Percentiles rank a stretch among this genome's conserved stretches.
Evolutionary conservation across 78 protist genomes (phyloP).

Genomic region (Corallochytrium limacisporum): DNA sequence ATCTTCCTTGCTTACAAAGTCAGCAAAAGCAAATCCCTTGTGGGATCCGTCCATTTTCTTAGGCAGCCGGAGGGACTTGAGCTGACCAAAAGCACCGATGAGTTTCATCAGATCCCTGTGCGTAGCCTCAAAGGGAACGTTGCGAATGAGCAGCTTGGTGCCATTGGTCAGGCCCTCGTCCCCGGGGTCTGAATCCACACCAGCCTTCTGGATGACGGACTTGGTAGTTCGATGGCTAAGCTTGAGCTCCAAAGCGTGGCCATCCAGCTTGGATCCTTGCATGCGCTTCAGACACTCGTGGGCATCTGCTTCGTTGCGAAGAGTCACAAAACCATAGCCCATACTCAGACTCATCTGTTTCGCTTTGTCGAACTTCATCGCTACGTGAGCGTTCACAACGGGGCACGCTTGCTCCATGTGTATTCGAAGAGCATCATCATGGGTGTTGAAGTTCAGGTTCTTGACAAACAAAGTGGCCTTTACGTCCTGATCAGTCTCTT

Average conservation of each 20-base stretch:
- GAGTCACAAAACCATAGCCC: conserved; percentile 80
- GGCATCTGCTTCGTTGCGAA: conserved; percentile 14
- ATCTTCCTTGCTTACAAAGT: conserved; percentile 74
- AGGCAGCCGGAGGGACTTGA: conserved; percentile 77
- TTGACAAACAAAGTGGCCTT: conserved; percentile 71
- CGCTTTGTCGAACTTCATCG: too few species aligned
- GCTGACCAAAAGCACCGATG: conserved; percentile 45
- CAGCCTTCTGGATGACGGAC: too few species aligned
- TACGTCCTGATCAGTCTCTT: background rate
- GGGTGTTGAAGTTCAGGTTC: conserved; percentile 70
- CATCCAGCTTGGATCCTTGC: conserved; percentile 35
- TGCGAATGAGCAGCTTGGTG: conserved; percentile 65
- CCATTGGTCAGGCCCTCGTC: background rate
- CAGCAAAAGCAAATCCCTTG: conserved; percentile 95
- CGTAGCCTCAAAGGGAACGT: conserved; percentile 91
- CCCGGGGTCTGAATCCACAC: too few species aligned
- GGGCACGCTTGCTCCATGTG: too few species aligned
- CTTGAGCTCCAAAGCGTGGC: conserved; percentile 41
- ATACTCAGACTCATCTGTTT: too few species aligned
- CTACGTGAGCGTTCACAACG: too few species aligned
- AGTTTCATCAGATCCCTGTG: conserved; percentile 68
- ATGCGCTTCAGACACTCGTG: conserved; percentile 3
- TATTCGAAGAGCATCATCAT: conserved; percentile 41
- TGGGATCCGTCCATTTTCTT: conserved; percentile 53
- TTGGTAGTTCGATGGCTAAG: conserved; percentile 20